These are phyloP conservation scores for Blumeria hordei DNA, from an alignment of 2,329 filamentous ascomycete genomes.

Conservation along the genomic window DNA sequence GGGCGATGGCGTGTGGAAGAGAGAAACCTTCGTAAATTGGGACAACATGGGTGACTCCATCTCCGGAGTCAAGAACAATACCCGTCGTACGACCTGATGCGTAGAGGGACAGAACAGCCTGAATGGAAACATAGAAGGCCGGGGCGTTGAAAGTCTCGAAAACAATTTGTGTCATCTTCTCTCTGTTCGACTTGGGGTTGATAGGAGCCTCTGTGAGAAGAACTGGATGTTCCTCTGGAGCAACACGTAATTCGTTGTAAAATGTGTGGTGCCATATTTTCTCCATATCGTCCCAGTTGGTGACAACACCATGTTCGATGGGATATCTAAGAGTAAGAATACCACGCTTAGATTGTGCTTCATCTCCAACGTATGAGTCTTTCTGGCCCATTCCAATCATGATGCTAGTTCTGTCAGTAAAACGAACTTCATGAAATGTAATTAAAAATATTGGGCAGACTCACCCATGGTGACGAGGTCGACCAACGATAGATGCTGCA, in stretches of 20 bases:
- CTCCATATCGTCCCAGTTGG: slow-evolving; percentile 99
- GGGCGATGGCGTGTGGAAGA: slow-evolving; percentile 97
- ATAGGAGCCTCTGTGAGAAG: slow-evolving; percentile 97
- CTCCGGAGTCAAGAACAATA: slow-evolving; percentile 99
- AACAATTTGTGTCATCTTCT: slow-evolving; percentile 99
- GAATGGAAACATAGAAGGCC: slow-evolving; percentile 99
- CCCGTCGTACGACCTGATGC: slow-evolving; percentile 99
- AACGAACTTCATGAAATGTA: slow-evolving; percentile 4
- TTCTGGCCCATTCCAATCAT: slow-evolving; percentile 99
- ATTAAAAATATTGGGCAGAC: slow-evolving; percentile 13
- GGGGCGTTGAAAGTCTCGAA: slow-evolving; percentile 99
- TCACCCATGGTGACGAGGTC: slow-evolving; percentile 99
- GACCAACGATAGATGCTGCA: slow-evolving; percentile 93
- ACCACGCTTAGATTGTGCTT: slow-evolving; percentile 99
- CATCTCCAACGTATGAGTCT: slow-evolving; percentile 99
- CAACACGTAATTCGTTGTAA: slow-evolving; percentile 99
- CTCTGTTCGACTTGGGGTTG: slow-evolving; percentile 99
- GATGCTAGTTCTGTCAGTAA: slow-evolving; percentile 39
- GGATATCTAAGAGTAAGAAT: slow-evolving; percentile 98
- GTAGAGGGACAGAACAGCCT: slow-evolving; percentile 97
- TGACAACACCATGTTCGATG: slow-evolving; percentile 99
- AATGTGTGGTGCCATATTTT: slow-evolving; percentile 99
- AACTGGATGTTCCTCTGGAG: slow-evolving; percentile 98
- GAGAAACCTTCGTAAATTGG: slow-evolving; percentile 99
- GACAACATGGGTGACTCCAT: slow-evolving; percentile 99